Conservation (phyloP, 1,284 basidiomycete species). For the Spongispora temasekensis region DNA sequence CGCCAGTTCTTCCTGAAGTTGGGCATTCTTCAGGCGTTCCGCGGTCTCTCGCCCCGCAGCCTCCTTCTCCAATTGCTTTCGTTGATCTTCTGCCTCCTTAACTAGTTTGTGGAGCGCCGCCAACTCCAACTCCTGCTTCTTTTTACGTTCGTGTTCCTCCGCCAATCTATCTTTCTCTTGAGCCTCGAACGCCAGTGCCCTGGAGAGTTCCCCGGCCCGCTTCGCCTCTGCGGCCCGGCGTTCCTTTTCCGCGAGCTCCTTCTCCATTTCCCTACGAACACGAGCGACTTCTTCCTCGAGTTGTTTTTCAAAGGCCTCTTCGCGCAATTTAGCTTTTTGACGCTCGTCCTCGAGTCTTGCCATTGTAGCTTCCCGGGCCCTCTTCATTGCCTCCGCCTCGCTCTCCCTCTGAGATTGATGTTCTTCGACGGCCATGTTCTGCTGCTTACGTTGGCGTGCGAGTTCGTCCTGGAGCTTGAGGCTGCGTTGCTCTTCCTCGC, state of each 20-base stretch:
- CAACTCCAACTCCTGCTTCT: conserved; percentile 28
- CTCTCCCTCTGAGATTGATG: conserved; percentile 20
- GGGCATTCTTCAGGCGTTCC: conserved; percentile 30
- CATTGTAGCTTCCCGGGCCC: conserved; percentile 18
- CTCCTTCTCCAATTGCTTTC: conserved; percentile 32
- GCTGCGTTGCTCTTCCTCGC: conserved; percentile 33
- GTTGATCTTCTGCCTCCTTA: conserved; percentile 31
- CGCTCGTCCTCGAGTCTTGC: conserved; percentile 33
- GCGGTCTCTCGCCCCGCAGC: conserved; percentile 27
- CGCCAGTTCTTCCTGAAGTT: conserved; percentile 36
- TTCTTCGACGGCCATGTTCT: conserved; percentile 9
- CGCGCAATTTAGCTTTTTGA: conserved; percentile 25
- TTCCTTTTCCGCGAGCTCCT: conserved; percentile 26
- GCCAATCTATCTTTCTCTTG: conserved; percentile 33
- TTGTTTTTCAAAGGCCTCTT: conserved; percentile 23
- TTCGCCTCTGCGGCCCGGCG: conserved; percentile 25
- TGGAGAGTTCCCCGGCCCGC: conserved; percentile 31
- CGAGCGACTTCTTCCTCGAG: conserved; percentile 31
- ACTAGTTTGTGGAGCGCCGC: conserved; percentile 29
- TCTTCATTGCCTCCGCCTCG: conserved; percentile 23
- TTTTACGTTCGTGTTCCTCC: conserved; percentile 36
- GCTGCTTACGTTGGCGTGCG: conserved; percentile 23
- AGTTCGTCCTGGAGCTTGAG: conserved; percentile 31
- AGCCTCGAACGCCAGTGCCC: conserved; percentile 26
- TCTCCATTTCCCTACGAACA: conserved; percentile 26